Conservation (phyloP, 2,329 filamentous ascomycete species). For the Emydomyces testavorans region DNA sequence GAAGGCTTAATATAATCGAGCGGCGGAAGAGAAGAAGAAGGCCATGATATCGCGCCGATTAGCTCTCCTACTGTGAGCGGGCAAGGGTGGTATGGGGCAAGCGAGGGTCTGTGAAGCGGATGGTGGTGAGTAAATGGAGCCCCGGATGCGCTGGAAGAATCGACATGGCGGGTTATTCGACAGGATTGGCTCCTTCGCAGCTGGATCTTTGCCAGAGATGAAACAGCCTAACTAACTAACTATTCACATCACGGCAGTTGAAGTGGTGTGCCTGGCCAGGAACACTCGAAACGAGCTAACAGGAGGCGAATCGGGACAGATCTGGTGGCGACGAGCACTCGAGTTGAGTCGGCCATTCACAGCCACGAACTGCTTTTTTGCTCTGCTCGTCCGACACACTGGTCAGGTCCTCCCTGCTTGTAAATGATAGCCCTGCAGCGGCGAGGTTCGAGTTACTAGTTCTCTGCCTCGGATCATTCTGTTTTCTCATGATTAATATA, state of each 20-base stretch:
- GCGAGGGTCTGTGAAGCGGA: not conserved
- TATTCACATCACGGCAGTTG: not conserved
- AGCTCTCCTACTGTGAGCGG: not conserved
- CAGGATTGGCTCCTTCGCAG: not conserved
- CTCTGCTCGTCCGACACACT: not conserved
- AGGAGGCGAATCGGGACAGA: not conserved
- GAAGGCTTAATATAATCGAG: constrained; percentile 1
- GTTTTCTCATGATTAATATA: too few species aligned
- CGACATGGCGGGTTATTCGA: not conserved
- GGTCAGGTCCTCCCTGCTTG: not conserved
- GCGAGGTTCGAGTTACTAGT: too few species aligned
- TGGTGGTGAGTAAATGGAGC: not conserved
- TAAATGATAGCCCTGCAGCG: too few species aligned
- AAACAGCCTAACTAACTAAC: constrained; percentile 1
- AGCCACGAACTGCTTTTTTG: not conserved
- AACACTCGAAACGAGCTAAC: constrained; percentile 10
- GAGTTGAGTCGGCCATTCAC: not conserved
- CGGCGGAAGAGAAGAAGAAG: not conserved
- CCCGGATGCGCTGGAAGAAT: not conserved
- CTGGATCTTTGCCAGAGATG: not conserved
- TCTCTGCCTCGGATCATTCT: too few species aligned
- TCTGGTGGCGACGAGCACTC: not conserved
- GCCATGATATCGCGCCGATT: not conserved
- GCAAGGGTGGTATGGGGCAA: not conserved
- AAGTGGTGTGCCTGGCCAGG: not conserved